Percentiles rank a stretch among this genome's conserved stretches.
Conservation (phyloP, 1,284 basidiomycete species). For the Sporisorium iseilematis-ciliati region DNA sequence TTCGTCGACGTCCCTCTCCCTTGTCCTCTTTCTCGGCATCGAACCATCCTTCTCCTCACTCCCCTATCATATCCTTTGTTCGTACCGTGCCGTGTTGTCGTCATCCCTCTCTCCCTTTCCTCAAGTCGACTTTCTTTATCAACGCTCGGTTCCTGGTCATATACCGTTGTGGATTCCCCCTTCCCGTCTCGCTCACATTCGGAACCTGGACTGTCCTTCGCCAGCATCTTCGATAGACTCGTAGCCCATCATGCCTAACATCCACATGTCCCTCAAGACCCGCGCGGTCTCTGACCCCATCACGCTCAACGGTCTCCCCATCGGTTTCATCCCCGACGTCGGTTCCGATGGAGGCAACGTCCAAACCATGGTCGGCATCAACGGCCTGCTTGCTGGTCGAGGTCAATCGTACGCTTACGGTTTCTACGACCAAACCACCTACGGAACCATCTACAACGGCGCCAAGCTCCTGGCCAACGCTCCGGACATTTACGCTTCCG, state of each 20-base stretch:
- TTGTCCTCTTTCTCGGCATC: not conserved
- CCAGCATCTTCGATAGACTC: not conserved
- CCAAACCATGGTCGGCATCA: constrained; percentile 56
- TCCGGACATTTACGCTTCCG: constrained; percentile 65
- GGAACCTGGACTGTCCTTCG: not conserved
- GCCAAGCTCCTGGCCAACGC: constrained; percentile 64
- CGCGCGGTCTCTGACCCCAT: constrained; percentile 36
- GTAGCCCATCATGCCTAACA: constrained; percentile 29
- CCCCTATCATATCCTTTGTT: not conserved
- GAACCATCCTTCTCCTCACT: not conserved
- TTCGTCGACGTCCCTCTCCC: constrained; percentile 1
- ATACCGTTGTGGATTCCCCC: too few species aligned
- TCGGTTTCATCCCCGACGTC: constrained; percentile 61
- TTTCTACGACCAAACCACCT: constrained; percentile 69
- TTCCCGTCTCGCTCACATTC: not conserved
- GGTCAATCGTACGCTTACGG: constrained; percentile 48
- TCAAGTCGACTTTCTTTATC: too few species aligned
- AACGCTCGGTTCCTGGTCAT: too few species aligned
- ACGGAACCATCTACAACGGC: constrained; percentile 68
- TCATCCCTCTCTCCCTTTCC: not conserved
- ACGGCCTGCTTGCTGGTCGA: constrained; percentile 29
- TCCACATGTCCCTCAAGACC: constrained; percentile 17
- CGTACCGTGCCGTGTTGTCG: not conserved
- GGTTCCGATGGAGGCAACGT: constrained; percentile 55
- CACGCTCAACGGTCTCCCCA: constrained; percentile 41